Evolutionary conservation across 441 rosid genomes (phyloP), one percentile per base, ranked within the genome.

Genomic region (Pelargonium myrrhifolium): DNA sequence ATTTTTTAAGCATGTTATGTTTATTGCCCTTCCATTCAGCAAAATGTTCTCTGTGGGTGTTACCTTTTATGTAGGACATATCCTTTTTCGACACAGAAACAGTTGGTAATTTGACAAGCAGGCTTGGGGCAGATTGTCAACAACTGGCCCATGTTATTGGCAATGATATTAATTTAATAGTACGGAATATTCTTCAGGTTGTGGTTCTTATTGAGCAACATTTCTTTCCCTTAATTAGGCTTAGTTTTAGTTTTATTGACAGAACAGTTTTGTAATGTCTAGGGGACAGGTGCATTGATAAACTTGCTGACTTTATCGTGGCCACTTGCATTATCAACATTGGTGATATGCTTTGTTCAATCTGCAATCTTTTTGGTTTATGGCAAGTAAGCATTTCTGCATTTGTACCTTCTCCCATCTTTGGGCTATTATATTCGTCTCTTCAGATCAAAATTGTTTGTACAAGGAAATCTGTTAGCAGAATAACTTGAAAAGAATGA

Each of bases 101-200:
- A 26, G 84, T 77, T 59, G 89, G 89, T 72, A 73, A 64, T 70
- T 75, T 83, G 80, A 85, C 85, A n/a, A 85, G 86, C 71, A 79
- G 87, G 76, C 79, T 85, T 7, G 82, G 86, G 55, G 75, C 83
- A 65, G 89, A 85, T 74, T 85, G 89, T 70, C 87, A 82, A 62
- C 73, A 49, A 60, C 75, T 82, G 64, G 83, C 89, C 58, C 68
- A 70, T 71, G 81, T 85, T 62, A 65, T 85, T 61, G 82, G 83
- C 60, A 79, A 76, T 31, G 69, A 85, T 67, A 68, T 85, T 49
- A 75, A 85, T 70, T 68, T 83, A 71, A 85, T 85, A 47, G 65
- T 77, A 64, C 89, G 82, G 64, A 85, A 83, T 68, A 42, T 58
- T 62, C 72, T 83, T 73, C 89, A 83, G 89, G 87, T 83, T 74